These are phyloP conservation scores for Noccaea bulbosa DNA, from an alignment of 345 rosid species.

Conservation along the genomic window DNA sequence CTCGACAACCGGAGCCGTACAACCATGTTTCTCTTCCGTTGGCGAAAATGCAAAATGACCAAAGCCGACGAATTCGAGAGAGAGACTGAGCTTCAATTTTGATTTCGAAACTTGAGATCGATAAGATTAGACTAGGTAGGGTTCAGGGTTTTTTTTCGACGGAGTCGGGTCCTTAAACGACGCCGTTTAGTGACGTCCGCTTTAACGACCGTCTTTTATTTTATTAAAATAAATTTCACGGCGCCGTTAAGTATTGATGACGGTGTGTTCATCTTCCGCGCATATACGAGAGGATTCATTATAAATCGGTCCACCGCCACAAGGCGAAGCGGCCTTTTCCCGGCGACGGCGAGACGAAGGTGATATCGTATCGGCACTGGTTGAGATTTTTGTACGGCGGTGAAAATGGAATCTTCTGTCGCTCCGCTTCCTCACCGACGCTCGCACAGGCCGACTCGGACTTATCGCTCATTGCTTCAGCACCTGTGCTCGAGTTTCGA, in stretches of 20 bases:
- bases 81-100: conserved; percentile 29
- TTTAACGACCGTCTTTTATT: conserved; percentile 8
- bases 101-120: conserved; percentile 8
- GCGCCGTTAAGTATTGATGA: conserved; percentile 28
- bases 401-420: conserved; percentile 8
- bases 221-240: conserved; percentile 1
- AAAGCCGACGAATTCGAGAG: background rate
- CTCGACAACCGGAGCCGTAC: conserved; percentile 76
- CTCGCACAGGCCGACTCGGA: conserved; percentile 44
- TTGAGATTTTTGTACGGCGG: background rate
- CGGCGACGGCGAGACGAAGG: conserved; percentile 10
- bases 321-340: conserved; percentile 16
- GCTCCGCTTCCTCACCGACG: conserved; percentile 26
- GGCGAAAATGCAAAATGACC: conserved; percentile 1
- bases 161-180: conserved; percentile 1
- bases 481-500: conserved; percentile 54
- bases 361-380: background rate
- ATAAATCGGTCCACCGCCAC: conserved; percentile 29
- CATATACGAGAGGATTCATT: background rate
- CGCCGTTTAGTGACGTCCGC: conserved; percentile 11
- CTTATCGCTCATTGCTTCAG: conserved; percentile 51
- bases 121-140: conserved; percentile 38
- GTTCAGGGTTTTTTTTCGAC: conserved; percentile 28
- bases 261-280: background rate
- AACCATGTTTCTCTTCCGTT: conserved; percentile 53